phyloP scores from a whole-genome alignment of 495 filamentous ascomycete genomes.

The Tuber brumale region DNA sequence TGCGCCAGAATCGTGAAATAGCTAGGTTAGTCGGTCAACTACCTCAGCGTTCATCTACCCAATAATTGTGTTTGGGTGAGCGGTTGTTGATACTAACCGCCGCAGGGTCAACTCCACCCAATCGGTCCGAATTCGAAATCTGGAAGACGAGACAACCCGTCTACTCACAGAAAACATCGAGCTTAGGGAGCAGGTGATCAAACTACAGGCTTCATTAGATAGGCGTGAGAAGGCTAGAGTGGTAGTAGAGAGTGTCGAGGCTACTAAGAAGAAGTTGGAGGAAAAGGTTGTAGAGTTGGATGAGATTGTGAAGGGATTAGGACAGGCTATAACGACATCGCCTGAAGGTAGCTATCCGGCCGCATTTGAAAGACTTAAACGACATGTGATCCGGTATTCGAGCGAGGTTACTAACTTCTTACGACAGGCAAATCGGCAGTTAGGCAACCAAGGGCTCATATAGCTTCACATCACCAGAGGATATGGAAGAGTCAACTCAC shows the following conservation, averaged over 20 bases:
- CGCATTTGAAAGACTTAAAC: background rate
- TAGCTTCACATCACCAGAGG: slow-evolving; percentile 43
- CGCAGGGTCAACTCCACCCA: slow-evolving; percentile 76
- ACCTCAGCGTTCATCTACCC: slow-evolving; percentile 9
- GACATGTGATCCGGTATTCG: slow-evolving; percentile 7
- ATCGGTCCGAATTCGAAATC: slow-evolving; percentile 75
- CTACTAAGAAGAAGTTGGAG: slow-evolving; percentile 64
- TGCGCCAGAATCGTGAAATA: slow-evolving; percentile 91
- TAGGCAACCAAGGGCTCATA: slow-evolving; percentile 18
- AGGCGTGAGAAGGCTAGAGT: slow-evolving; percentile 46
- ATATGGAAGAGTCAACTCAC: slow-evolving; percentile 47
- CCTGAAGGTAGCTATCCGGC: slow-evolving; percentile 18
- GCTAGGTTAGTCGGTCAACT: slow-evolving; percentile 49
- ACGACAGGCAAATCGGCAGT: slow-evolving; percentile 13
- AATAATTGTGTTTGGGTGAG: slow-evolving; percentile 5
- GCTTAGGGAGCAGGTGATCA: slow-evolving; percentile 69
- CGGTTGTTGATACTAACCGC: slow-evolving; percentile 10
- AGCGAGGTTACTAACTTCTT: slow-evolving; percentile 5
- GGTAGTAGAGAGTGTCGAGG: slow-evolving; percentile 53
- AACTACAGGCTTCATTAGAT: slow-evolving; percentile 63
- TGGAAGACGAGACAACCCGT: slow-evolving; percentile 77
- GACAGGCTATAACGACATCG: slow-evolving; percentile 35
- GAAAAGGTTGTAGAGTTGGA: slow-evolving; percentile 61
- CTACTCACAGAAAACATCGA: slow-evolving; percentile 81
- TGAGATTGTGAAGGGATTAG: slow-evolving; percentile 58